phyloP scores from a whole-genome alignment of 495 filamentous ascomycete species.

The Amniculicola lignicola region DNA sequence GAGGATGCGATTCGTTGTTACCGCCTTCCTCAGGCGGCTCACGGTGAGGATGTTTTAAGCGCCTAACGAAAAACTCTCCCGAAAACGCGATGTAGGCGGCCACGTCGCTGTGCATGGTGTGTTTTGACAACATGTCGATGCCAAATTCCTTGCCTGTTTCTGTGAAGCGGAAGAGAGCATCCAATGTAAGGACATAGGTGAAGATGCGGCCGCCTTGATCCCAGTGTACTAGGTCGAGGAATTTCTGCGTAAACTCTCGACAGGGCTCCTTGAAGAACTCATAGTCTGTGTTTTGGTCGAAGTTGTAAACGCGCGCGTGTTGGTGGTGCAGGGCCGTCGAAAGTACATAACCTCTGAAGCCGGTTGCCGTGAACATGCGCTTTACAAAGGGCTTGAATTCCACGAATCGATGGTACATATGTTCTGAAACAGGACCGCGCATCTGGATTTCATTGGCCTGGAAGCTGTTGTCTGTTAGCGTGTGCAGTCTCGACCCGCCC shows the following conservation, averaged over 20 bases:
- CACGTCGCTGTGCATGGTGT: conserved; percentile 92
- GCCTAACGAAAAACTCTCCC: conserved; percentile 88
- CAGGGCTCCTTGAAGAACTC: conserved; percentile 55
- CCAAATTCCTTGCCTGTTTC: conserved; percentile 94
- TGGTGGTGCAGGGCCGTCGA: conserved; percentile 86
- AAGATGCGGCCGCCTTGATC: conserved; percentile 82
- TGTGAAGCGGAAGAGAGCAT: conserved; percentile 81
- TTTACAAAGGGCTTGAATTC: conserved; percentile 90
- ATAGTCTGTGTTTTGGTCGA: conserved; percentile 66
- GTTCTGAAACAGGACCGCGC: conserved; percentile 70
- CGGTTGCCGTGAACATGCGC: conserved; percentile 76
- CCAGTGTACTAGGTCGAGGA: conserved; percentile 81
- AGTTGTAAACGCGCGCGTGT: conserved; percentile 84
- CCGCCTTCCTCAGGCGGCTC: conserved; percentile 28
- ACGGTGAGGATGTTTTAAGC: conserved; percentile 46
- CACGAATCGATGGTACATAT: conserved; percentile 85
- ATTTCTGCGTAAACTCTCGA: conserved; percentile 66
- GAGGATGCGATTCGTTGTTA: conserved; percentile 32
- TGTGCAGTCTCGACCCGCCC: background rate
- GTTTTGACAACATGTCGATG: conserved; percentile 86
- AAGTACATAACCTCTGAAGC: conserved; percentile 71
- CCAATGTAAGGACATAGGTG: conserved; percentile 88
- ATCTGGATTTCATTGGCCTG: conserved; percentile 92
- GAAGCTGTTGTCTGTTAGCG: conserved; percentile 66
- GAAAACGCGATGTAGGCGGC: conserved; percentile 84